phyloP scores from a whole-genome alignment of 1,284 basidiomycete genomes.

The Wallemia hederae region DNA sequence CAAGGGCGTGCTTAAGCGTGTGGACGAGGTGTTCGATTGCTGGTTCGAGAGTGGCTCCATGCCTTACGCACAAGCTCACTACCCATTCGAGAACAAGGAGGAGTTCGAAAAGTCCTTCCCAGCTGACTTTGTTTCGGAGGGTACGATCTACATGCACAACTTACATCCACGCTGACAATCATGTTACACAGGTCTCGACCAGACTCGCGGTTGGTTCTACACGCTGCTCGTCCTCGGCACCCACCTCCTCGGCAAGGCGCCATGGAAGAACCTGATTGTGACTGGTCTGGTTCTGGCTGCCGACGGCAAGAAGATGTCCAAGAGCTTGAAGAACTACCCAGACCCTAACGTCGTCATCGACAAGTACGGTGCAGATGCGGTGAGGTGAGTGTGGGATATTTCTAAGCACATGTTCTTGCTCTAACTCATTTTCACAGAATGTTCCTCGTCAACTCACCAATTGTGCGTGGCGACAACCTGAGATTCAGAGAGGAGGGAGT shows the following conservation, averaged over 20 bases:
- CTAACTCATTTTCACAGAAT: slow-evolving; percentile 25
- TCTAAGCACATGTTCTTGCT: neutral
- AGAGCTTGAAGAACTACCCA: slow-evolving; percentile 93
- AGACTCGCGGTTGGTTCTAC: slow-evolving; percentile 97
- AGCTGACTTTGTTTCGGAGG: slow-evolving; percentile 94
- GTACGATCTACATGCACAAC: slow-evolving; percentile 24
- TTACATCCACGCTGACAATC: slow-evolving; percentile 2
- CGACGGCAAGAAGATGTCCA: slow-evolving; percentile 99
- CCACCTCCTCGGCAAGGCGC: slow-evolving; percentile 71
- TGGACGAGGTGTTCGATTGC: slow-evolving; percentile 97
- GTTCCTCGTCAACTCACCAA: slow-evolving; percentile 96
- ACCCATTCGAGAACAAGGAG: slow-evolving; percentile 92
- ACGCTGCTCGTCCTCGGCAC: slow-evolving; percentile 84
- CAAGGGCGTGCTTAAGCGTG: slow-evolving; percentile 56
- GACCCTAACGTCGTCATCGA: slow-evolving; percentile 77
- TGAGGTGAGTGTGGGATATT: slow-evolving; percentile 26
- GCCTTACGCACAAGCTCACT: slow-evolving; percentile 94
- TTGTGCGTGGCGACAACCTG: slow-evolving; percentile 89
- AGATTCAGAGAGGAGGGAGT: slow-evolving; percentile 96
- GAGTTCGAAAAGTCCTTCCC: slow-evolving; percentile 60
- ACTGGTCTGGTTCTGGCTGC: slow-evolving; percentile 83
- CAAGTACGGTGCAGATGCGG: slow-evolving; percentile 82
- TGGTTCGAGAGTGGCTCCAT: slow-evolving; percentile 99
- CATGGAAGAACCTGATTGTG: slow-evolving; percentile 96
- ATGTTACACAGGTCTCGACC: slow-evolving; percentile 28